These are phyloP conservation scores for Alternaria hordeiaustralica DNA, from an alignment of 2,329 filamentous ascomycete species.

Conservation along the genomic window DNA sequence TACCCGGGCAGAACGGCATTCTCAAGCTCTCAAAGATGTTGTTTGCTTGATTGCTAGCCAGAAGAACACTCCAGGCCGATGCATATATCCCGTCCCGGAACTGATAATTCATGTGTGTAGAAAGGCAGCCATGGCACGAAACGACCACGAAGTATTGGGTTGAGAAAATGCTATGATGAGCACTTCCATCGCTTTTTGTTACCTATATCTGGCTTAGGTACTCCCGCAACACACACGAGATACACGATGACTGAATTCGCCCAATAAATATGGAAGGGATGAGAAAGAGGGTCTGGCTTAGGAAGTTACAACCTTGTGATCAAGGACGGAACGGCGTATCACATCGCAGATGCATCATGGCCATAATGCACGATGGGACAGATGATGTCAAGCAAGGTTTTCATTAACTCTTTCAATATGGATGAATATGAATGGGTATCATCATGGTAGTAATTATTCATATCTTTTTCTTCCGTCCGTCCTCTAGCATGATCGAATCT, in stretches of 20 bases:
- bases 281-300: too few species aligned
- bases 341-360: neutral
- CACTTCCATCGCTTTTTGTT: rapidly evolving
- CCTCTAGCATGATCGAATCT: neutral
- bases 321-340: neutral
- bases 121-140: neutral
- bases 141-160: neutral
- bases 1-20: neutral
- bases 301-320: neutral
- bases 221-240: too few species aligned
- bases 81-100: neutral
- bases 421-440: neutral
- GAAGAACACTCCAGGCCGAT: rapidly evolving
- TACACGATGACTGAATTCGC: too few species aligned
- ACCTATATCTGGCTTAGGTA: neutral
- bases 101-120: neutral
- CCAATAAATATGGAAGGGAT: too few species aligned
- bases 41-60: too few species aligned
- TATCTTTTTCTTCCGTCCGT: neutral
- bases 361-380: neutral
- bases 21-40: too few species aligned
- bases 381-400: neutral
- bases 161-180: neutral
- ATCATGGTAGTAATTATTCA: neutral
- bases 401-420: neutral